phyloP scores from a whole-genome alignment of 2,329 filamentous ascomycete genomes.

The Emmonsia crescens region DNA sequence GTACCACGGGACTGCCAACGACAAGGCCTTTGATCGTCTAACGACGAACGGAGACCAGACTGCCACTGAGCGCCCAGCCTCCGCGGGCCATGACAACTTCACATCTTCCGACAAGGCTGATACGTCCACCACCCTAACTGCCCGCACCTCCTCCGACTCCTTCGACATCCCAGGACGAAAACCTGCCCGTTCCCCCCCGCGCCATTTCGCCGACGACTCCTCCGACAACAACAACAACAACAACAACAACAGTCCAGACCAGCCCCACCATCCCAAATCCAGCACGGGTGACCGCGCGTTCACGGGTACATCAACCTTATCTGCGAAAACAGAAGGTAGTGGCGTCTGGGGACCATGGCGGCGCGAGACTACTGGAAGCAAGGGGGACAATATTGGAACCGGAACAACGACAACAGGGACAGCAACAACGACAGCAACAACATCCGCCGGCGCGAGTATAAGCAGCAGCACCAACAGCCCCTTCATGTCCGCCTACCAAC shows the following conservation, averaged over 20 bases:
- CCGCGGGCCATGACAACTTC: constrained; percentile 19
- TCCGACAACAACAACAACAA: constrained; percentile 4
- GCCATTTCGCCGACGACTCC: constrained; percentile 11
- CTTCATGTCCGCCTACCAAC: constrained; percentile 55
- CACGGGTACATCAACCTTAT: constrained; percentile 15
- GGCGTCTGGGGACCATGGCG: constrained; percentile 65
- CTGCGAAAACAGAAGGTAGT: constrained; percentile 29
- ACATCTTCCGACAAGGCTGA: constrained; percentile 15
- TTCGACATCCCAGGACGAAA: constrained; percentile 14
- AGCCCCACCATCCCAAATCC: constrained; percentile 15
- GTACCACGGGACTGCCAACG: neutral
- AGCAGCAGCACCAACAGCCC: constrained; percentile 16
- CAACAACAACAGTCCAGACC: constrained; percentile 8
- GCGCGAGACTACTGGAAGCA: constrained; percentile 26
- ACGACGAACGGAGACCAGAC: neutral
- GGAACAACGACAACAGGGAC: too few species aligned
- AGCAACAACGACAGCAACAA: neutral
- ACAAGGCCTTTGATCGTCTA: neutral
- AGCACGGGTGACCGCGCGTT: constrained; percentile 21
- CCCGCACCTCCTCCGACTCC: constrained; percentile 18
- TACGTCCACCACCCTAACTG: constrained; percentile 18
- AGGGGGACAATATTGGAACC: neutral
- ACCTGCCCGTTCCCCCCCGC: constrained; percentile 11
- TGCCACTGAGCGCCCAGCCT: neutral
- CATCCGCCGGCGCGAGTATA: constrained; percentile 1